These are phyloP conservation scores for Corymbia calophylla DNA, from an alignment of 441 rosid species.

Conservation along the genomic window DNA sequence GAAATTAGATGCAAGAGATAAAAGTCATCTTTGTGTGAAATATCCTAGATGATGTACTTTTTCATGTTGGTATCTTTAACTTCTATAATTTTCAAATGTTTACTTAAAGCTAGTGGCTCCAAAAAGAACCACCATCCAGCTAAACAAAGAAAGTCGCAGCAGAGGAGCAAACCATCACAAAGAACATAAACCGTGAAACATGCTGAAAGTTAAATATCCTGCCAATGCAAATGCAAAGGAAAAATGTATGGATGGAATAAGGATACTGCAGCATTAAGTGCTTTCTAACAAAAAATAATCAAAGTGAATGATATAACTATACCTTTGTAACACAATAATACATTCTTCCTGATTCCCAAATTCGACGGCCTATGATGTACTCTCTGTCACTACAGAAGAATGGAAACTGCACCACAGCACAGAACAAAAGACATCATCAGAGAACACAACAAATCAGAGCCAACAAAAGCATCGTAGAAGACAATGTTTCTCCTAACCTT, in stretches of 20 bases:
- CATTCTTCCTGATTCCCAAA: slow-evolving; percentile 71
- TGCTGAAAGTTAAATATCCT: not conserved
- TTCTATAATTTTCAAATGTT: not conserved
- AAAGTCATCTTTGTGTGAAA: not conserved
- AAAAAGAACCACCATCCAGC: not conserved
- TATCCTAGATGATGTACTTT: not conserved
- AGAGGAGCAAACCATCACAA: not conserved
- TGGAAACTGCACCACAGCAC: slow-evolving; percentile 61
- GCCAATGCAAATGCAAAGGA: not conserved
- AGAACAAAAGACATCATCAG: not conserved
- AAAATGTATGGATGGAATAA: not conserved
- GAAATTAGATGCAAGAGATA: not conserved
- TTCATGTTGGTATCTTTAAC: not conserved
- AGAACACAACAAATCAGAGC: not conserved
- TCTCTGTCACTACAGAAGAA: slow-evolving; percentile 96
- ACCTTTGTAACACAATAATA: slow-evolving; percentile 95
- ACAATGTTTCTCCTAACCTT: slow-evolving; percentile 37
- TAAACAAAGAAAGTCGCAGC: not conserved
- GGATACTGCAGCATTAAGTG: not conserved
- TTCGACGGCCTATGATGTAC: slow-evolving; percentile 83
- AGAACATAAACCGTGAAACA: not conserved
- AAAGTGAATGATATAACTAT: not conserved
- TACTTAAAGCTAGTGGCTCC: not conserved
- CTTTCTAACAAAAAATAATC: not conserved
- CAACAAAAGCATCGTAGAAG: not conserved